A percentile compares a stretch with the other conserved stretches of the same genome.
Evolutionary conservation across 257 asterid species (phyloP).

Genomic region (Mitragyna speciosa): DNA sequence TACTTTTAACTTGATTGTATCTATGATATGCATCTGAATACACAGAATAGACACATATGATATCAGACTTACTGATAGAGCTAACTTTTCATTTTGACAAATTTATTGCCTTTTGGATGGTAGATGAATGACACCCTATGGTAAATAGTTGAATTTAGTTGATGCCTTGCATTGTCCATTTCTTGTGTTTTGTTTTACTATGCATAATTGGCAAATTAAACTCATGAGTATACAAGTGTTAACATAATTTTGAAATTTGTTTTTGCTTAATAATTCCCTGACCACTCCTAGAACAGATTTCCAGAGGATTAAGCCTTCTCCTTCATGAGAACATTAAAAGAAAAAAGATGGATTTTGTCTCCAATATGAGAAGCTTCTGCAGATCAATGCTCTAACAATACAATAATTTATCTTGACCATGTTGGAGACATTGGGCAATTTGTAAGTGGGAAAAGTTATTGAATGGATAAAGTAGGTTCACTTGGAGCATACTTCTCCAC

Average conservation of each 20-base stretch:
- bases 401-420: no score
- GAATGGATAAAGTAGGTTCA: no score
- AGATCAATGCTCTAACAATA: not conserved
- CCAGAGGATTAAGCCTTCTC: not conserved
- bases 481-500: no score
- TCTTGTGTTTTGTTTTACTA: no score
- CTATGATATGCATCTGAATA: not conserved
- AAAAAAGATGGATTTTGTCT: not conserved
- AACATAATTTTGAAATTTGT: not conserved
- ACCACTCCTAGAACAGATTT: not conserved
- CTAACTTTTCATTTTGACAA: not conserved
- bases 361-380: not conserved
- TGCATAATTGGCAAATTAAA: no score
- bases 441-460: no score
- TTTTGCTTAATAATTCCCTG: not conserved
- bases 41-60: not conserved
- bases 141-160: no score
- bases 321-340: not conserved
- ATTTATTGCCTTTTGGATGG: not conserved
- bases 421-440: no score
- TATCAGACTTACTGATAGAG: no score
- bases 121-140: not conserved
- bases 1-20: not conserved
- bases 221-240: not conserved
- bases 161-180: no score